phyloP scores from a whole-genome alignment of 2,329 filamentous ascomycete species.

The Phyllosticta citriasiana region DNA sequence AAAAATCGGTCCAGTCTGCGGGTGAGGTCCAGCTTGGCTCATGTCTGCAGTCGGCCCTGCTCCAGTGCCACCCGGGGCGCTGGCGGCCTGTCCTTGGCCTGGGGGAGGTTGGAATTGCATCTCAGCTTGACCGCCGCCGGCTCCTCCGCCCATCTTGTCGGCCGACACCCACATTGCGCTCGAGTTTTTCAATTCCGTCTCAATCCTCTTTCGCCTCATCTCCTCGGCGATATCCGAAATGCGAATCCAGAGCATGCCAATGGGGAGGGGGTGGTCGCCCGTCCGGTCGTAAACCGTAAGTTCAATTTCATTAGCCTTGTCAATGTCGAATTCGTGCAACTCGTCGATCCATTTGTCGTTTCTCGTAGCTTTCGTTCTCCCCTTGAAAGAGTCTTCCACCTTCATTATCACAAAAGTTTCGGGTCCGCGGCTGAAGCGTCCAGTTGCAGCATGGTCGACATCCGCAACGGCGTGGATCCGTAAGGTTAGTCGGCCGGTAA shows the following conservation, averaged over 20 bases:
- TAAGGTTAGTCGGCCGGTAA: slow-evolving; percentile 81
- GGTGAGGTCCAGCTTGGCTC: slow-evolving; percentile 27
- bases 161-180: slow-evolving; percentile 80
- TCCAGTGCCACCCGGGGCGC: slow-evolving; percentile 25
- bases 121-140: slow-evolving; percentile 39
- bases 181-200: slow-evolving; percentile 85
- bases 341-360: slow-evolving; percentile 90
- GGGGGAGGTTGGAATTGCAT: slow-evolving; percentile 44
- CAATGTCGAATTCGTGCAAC: slow-evolving; percentile 82
- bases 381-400: slow-evolving; percentile 87
- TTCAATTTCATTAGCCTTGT: slow-evolving; percentile 98
- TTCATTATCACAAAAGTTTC: slow-evolving; percentile 96
- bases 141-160: slow-evolving; percentile 72
- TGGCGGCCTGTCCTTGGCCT: slow-evolving; percentile 23
- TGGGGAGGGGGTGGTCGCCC: slow-evolving; percentile 77
- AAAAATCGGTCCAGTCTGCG: slow-evolving; percentile 45
- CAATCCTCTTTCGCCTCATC: slow-evolving; percentile 93
- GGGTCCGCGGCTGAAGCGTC: slow-evolving; percentile 77
- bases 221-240: slow-evolving; percentile 97
- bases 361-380: slow-evolving; percentile 72
- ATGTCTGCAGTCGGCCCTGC: slow-evolving; percentile 24
- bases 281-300: slow-evolving; percentile 93
- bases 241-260: slow-evolving; percentile 90
- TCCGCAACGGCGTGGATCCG: slow-evolving; percentile 83
- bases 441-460: slow-evolving; percentile 79